phyloP scores from a whole-genome alignment of 2,329 filamentous ascomycete species.

The Talaromyces sp. region DNA sequence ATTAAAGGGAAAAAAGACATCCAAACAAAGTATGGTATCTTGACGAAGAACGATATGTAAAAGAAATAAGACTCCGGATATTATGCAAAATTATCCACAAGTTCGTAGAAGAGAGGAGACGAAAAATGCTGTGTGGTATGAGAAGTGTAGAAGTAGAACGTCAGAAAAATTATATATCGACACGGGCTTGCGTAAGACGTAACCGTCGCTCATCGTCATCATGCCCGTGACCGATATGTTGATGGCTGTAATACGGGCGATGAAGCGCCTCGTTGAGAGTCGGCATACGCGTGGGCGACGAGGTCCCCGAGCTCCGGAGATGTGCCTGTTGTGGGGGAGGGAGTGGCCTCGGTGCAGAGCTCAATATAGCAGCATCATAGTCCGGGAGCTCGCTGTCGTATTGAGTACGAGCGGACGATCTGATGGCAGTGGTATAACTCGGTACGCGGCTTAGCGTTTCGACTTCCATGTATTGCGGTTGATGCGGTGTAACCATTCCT shows the following conservation, averaged over 20 bases:
- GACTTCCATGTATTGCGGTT: constrained; percentile 53
- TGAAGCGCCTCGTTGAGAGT: background rate
- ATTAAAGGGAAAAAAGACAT: background rate
- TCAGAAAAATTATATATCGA: constrained; percentile 26
- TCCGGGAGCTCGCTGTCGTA: constrained; percentile 58
- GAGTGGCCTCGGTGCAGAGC: constrained; percentile 19
- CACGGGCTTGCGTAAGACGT: constrained; percentile 39
- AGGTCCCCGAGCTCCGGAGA: constrained; percentile 32
- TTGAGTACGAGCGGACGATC: constrained; percentile 57
- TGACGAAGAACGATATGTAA: background rate
- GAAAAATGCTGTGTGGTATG: background rate
- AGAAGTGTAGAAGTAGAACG: background rate
- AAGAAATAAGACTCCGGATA: background rate
- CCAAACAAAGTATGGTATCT: constrained; percentile 12
- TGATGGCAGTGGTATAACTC: constrained; percentile 72
- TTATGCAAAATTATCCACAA: background rate
- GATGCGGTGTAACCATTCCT: constrained; percentile 41
- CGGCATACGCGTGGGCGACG: constrained; percentile 10
- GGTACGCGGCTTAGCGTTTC: constrained; percentile 68
- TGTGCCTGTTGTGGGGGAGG: constrained; percentile 40
- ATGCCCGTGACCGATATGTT: constrained; percentile 21
- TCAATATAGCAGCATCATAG: constrained; percentile 55
- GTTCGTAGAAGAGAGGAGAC: background rate
- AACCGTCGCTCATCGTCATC: constrained; percentile 41
- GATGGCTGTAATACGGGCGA: constrained; percentile 18